Base-by-base conservation (phyloP, 2,329 filamentous ascomycete species). In the Verticillium dahliae region DNA sequence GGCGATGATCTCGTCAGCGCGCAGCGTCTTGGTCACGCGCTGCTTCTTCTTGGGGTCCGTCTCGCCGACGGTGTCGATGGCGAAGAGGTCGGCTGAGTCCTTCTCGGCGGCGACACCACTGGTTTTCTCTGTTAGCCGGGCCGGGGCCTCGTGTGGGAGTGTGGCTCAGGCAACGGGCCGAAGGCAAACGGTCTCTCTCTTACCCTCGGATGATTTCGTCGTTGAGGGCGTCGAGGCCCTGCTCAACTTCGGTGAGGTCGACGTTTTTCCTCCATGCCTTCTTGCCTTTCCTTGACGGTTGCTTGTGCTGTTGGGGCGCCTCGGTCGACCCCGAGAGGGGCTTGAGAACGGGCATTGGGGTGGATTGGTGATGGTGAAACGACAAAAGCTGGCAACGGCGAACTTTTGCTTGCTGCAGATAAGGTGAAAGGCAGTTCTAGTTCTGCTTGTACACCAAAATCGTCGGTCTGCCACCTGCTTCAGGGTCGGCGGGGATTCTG, bases 191-290 rank as follows among this genome's bases (percentile, higher is more conserved):
- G 27, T 4, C 27, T 31, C 27, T 31, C 27, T 31, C 56, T 22
- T 81, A 94, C 92, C 95, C 95, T 80, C 89, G 85, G 67, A 96
- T 95, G 64, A 97, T 89, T 79, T 98, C 90, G 62, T 96, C 90
- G 70, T 95, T 92, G 67, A 96, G 80, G 70, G 90, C 84, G 65
- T 92, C 89, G 38, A 99, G 85, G 63, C 95, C 95, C 60, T 89
- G 79, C 69, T 94, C 85, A 33, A 99, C 85, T 65, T 96, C 89
- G 34, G 91, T 89, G 65, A 98, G 85, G 76, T 99, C 92, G 75
- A 99, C 92, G 78, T 99, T 97, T 76, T 98, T 99, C 72, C 95
- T 86, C 95, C 95, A 99, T 37, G 95, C 94, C 80, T 96, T 98
- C 78, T 98, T 98, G 69, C 96, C 95, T 75, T 99, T 99, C 73